Percentiles rank a stretch among this genome's conserved stretches.
These are phyloP conservation scores for Aurifilum marmelostoma DNA, from an alignment of 2,329 filamentous ascomycete species.

Conservation along the genomic window DNA sequence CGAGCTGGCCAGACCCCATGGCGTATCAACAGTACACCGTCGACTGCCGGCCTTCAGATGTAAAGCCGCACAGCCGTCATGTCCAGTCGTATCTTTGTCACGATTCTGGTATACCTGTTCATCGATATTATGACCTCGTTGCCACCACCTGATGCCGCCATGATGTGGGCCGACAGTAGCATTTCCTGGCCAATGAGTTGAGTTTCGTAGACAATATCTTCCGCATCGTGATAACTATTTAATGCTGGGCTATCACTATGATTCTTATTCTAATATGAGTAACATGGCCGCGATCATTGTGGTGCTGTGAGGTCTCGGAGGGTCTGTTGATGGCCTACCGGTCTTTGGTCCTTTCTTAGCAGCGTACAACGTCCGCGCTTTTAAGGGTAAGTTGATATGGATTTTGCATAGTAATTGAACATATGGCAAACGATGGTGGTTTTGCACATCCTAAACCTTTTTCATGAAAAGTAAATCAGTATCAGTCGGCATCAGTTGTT, in stretches of 20 bases:
- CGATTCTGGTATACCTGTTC: not conserved
- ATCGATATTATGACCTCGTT: not conserved
- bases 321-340: not conserved
- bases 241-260: not conserved
- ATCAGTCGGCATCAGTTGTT: not conserved
- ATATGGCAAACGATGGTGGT: not conserved
- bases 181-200: not conserved
- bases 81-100: not conserved
- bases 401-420: not conserved
- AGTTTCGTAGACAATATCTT: not conserved
- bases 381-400: not conserved
- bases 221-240: not conserved
- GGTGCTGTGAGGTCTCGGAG: not conserved
- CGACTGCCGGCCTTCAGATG: not conserved
- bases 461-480: not conserved
- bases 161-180: not conserved
- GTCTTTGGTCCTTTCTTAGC: not conserved
- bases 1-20: not conserved
- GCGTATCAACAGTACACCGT: not conserved
- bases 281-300: not conserved
- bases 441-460: slow-evolving; percentile 5
- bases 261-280: not conserved
- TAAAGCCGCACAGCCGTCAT: not conserved
- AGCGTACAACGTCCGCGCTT: not conserved
- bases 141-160: not conserved